Evolutionary conservation across 2,329 filamentous ascomycete genomes (phyloP).

Genomic region (Davidsoniella eucalypti): DNA sequence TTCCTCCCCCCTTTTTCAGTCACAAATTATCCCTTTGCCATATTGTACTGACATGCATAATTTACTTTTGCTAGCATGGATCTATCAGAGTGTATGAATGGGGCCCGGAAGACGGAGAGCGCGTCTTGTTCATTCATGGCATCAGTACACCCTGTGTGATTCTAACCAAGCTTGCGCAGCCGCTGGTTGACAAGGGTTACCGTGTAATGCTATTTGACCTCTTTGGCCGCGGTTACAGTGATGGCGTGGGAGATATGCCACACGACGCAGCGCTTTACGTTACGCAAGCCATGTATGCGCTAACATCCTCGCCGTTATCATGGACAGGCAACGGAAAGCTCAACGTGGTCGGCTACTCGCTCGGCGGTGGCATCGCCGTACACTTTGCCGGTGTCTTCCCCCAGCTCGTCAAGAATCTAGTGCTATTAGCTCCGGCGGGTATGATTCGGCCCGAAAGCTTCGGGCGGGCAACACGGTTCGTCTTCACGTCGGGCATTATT

Average conservation of each 20-base stretch:
- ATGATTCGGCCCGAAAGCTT: constrained; percentile 45
- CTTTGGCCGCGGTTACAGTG: constrained; percentile 52
- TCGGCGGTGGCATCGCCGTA: constrained; percentile 64
- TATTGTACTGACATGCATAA: background rate
- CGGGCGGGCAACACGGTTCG: constrained; percentile 29
- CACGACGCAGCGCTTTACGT: constrained; percentile 61
- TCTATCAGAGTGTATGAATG: constrained; percentile 68
- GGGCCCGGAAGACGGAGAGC: constrained; percentile 55
- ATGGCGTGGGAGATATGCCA: constrained; percentile 46
- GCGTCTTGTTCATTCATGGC: constrained; percentile 65
- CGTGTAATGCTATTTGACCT: constrained; percentile 69
- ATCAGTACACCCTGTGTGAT: constrained; percentile 71
- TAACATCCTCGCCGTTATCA: constrained; percentile 51
- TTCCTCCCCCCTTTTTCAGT: background rate
- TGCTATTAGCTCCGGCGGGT: constrained; percentile 66
- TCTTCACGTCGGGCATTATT: constrained; percentile 38
- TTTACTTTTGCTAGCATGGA: constrained; percentile 37
- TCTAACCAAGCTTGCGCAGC: constrained; percentile 48
- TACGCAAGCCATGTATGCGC: constrained; percentile 52
- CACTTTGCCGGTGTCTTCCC: constrained; percentile 62
- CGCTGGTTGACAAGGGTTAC: constrained; percentile 51
- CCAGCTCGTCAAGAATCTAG: constrained; percentile 47
- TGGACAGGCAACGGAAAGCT: constrained; percentile 48
- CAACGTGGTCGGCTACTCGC: constrained; percentile 60
- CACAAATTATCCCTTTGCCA: background rate